Percentiles rank a stretch among this genome's conserved stretches.
phyloP scores from a whole-genome alignment of 164 flowering plant species.

The Vitis rupestris region DNA sequence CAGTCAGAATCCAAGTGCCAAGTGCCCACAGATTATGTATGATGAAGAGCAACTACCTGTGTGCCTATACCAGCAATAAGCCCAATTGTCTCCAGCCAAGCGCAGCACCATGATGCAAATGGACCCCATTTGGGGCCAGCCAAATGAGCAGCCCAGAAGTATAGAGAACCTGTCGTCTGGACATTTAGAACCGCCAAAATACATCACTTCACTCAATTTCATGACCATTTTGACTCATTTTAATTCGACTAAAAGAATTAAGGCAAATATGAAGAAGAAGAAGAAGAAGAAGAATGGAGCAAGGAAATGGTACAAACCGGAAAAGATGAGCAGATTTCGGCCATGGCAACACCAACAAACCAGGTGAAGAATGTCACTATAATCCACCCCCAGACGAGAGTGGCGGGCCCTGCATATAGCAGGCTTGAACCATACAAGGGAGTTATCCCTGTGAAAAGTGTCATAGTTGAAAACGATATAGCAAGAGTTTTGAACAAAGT shows the following conservation, averaged over 20 bases:
- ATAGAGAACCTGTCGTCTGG: constrained; percentile 42
- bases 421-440: constrained; percentile 69
- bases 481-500: constrained; percentile 67
- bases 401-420: constrained; percentile 65
- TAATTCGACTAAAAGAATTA: no score
- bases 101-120: constrained; percentile 72
- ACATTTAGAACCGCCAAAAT: no score
- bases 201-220: no score
- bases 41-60: no score
- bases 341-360: constrained; percentile 74
- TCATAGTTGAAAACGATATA: constrained; percentile 62
- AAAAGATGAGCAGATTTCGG: constrained; percentile 81
- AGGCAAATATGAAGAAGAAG: neutral
- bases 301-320: constrained; percentile 35
- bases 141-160: constrained; percentile 76
- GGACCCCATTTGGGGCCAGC: constrained; percentile 77
- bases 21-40: neutral
- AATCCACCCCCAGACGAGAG: constrained; percentile 80
- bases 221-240: no score
- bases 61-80: constrained; percentile 69
- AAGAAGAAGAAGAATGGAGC: neutral
- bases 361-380: constrained; percentile 73
- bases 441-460: constrained; percentile 67
- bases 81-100: constrained; percentile 71
- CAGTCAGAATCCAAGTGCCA: neutral